A percentile compares a stretch with the other conserved stretches of the same genome.
These are phyloP conservation scores for Penicillium sumatraense DNA, from an alignment of 2,329 filamentous ascomycete genomes.

Conservation along the genomic window DNA sequence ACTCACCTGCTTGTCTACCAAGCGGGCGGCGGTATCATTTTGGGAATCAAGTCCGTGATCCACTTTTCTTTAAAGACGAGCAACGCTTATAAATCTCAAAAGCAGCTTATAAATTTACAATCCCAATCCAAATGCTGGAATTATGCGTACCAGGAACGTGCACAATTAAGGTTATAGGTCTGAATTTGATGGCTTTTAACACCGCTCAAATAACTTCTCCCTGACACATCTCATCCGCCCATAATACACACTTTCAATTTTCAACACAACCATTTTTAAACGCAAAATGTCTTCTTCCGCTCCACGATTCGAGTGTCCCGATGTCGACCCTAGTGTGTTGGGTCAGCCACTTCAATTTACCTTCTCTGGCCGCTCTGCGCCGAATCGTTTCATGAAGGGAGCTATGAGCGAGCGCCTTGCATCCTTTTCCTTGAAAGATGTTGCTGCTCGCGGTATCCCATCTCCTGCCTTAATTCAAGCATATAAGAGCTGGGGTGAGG, in stretches of 20 bases:
- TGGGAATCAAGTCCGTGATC: too few species aligned
- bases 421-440: conserved; percentile 61
- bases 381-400: conserved; percentile 69
- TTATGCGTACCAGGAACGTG: too few species aligned
- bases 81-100: too few species aligned
- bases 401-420: conserved; percentile 70
- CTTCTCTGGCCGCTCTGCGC: conserved; percentile 60
- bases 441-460: conserved; percentile 59
- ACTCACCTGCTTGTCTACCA: too few species aligned
- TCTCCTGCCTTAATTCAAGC: conserved; percentile 59
- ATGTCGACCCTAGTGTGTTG: conserved; percentile 36
- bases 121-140: too few species aligned
- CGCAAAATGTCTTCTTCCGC: conserved; percentile 5
- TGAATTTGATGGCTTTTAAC: too few species aligned
- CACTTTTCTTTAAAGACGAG: too few species aligned
- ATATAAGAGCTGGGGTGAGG: conserved; percentile 67
- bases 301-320: conserved; percentile 4
- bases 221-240: background rate
- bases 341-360: conserved; percentile 54
- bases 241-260: background rate
- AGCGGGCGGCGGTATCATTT: too few species aligned
- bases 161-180: too few species aligned
- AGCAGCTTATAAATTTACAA: too few species aligned
- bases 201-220: background rate
- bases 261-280: background rate